Conservation (phyloP, 2,329 filamentous ascomycete species). For the Sporothrix schenckii region DNA sequence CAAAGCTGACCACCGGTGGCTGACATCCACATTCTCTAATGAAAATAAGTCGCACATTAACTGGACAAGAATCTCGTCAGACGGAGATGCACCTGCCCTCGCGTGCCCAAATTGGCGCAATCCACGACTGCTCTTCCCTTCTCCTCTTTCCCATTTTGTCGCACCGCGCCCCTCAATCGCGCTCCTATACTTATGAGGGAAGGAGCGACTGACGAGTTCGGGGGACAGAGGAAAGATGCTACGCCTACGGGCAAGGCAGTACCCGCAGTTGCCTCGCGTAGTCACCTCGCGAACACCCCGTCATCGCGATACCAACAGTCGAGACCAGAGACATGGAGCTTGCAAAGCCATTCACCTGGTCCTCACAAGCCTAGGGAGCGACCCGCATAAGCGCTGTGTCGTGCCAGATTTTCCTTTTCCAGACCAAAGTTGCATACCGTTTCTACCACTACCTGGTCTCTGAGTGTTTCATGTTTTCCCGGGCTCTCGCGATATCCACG, state of each 20-base stretch:
- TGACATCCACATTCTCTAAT: not conserved
- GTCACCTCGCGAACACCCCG: constrained; percentile 1
- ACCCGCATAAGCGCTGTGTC: not conserved
- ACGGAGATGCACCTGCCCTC: constrained; percentile 11
- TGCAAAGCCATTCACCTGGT: not conserved
- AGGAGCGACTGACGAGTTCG: not conserved
- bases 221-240: not conserved
- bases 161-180: not conserved
- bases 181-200: not conserved
- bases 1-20: not conserved
- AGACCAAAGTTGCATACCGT: constrained; percentile 3
- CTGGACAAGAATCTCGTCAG: not conserved
- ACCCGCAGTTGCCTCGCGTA: not conserved
- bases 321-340: not conserved
- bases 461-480: constrained; percentile 28
- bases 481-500: constrained; percentile 26
- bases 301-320: constrained; percentile 5
- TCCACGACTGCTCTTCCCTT: constrained; percentile 3
- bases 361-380: not conserved
- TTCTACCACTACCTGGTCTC: constrained; percentile 29
- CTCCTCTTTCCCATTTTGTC: not conserved
- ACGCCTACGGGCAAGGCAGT: not conserved
- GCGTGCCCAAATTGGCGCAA: constrained; percentile 14
- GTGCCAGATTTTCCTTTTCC: not conserved
- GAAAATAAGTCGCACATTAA: not conserved